Base-by-base conservation (phyloP, 257 asterid species). In the Lavandula angustifolia region DNA sequence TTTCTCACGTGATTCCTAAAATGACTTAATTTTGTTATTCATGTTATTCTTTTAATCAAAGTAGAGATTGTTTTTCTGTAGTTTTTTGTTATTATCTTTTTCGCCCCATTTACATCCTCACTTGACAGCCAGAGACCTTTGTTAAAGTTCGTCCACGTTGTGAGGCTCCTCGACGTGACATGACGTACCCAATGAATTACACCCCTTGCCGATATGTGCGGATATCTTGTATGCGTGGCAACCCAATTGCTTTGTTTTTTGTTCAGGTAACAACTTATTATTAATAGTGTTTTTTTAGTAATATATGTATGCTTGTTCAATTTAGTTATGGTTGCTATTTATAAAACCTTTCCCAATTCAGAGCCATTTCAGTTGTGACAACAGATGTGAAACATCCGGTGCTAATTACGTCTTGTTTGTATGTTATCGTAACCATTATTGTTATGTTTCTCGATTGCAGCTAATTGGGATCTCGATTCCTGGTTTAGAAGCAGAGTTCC, bases 161-260 rank as follows among this genome's bases (percentile, higher is more conserved):
- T 80, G 99, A 94, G 76, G 97, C 99, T 44, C 99, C 99, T 77
- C 85, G 97, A 42, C 95, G 97, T 22, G 99, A 94, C 78, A 84
- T 94, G 86, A 76, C 74, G 68, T 94, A 94, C 73, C 88, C 95
- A 51, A 83, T 82, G 90, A 90, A 79, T 60, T 90, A 94, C 78
- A 80, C 91, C 12, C 97, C 99, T 58, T 87, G 94, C 76, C 96
- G 89, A 66, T 94, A 84, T 80, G 94, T 94, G 69, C 84, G 99
- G 56, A 83, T 94, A 71, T 90, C 99, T 63, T 94, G 97, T 82
- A 79, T 89, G 92, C 95, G 99, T 29, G 99, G 99, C 51, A 89
- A 78, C 72, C 97, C 97, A 66, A 94, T 94, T 76, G 97, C 99
- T 61, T 71, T 94, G 38, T 94, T 89, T 79, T 90, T 85, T 78